Base-by-base conservation (phyloP, 371 early-diverging fungal species). In the Umbelopsis sp. region DNA sequence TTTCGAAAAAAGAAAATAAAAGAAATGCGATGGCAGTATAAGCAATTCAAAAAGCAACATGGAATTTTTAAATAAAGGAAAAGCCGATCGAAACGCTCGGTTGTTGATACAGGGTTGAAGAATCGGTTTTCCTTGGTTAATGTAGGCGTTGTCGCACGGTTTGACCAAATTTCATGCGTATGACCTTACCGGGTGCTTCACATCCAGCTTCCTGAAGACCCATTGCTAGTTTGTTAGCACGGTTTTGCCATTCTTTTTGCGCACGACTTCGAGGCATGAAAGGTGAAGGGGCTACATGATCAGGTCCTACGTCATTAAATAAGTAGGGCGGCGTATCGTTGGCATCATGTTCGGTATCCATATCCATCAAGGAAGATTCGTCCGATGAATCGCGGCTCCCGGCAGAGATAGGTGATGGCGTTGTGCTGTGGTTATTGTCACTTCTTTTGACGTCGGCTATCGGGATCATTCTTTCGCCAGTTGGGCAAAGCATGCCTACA, bases 81-180 rank as follows among this genome's bases (percentile, higher is more conserved):
- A 50, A 63, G 41, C 20, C 29, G 20, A 45, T 12, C 7, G 12
- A 41, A 41, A 41, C 41, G 41, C 41, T 41, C 7, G 10, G 12
- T 7, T 41, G 41, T 41, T 41, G 41, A 7, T 41, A 41, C 41
- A 20, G 16, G 5, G 41, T 18, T 44, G 29, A 29, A 48, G 22
- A 35, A n/a, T 48, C 18, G 48, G 48, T 18, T 8, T 22, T 45
- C 29, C 41, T 10, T 10, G 41, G 11, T 16, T 48, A 48, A 16
- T 48, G 48, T 12, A 48, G 18, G 48, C 57, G 57, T 18, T 29
- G 57, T n/a, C 57, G 57, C 11, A 35, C 29, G 14, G 57, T 11
- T n/a, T 57, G 57, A 11, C 57, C 57, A 57, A 57, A 57, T 5
- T 57, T 57, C 57, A 57, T 57, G 18, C 57, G 57, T 32, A 57